These are phyloP conservation scores for Trichoderma atroviride DNA, from an alignment of 2,329 filamentous ascomycete species.

Conservation along the genomic window DNA sequence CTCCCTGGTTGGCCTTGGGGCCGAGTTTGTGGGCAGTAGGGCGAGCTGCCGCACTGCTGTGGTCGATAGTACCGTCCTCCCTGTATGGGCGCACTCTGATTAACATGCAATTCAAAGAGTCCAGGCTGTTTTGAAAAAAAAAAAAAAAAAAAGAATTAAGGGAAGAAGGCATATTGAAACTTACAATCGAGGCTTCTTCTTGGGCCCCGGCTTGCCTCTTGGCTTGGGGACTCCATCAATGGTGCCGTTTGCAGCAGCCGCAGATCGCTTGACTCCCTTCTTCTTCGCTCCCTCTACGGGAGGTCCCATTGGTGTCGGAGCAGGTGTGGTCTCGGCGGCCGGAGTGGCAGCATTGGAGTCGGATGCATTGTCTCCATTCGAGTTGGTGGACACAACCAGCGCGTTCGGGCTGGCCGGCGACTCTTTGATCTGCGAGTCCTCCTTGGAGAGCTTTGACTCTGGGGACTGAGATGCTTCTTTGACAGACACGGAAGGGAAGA, in stretches of 20 bases:
- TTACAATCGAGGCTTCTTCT: slow-evolving; percentile 95
- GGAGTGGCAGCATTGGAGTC: slow-evolving; percentile 65
- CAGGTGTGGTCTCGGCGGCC: slow-evolving; percentile 58
- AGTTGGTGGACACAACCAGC: slow-evolving; percentile 41
- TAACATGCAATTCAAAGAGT: neutral
- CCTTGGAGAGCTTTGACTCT: slow-evolving; percentile 37
- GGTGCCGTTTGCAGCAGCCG: slow-evolving; percentile 63
- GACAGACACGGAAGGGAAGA: slow-evolving; percentile 49
- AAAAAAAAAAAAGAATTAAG: neutral
- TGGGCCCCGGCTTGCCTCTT: slow-evolving; percentile 87
- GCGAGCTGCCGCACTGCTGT: slow-evolving; percentile 52
- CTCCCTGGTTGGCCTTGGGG: slow-evolving; percentile 94
- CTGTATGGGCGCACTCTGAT: slow-evolving; percentile 41
- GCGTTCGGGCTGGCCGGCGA: slow-evolving; percentile 51
- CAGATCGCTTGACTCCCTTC: slow-evolving; percentile 73
- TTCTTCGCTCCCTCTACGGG: slow-evolving; percentile 68
- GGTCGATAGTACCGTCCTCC: slow-evolving; percentile 65
- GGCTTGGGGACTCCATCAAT: slow-evolving; percentile 68
- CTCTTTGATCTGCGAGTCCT: slow-evolving; percentile 44
- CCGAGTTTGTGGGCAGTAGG: slow-evolving; percentile 77
- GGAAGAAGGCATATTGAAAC: slow-evolving; percentile 45
- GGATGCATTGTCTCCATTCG: slow-evolving; percentile 59
- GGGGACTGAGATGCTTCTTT: slow-evolving; percentile 49
- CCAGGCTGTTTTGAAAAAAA: neutral
- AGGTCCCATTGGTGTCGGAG: slow-evolving; percentile 60